These are phyloP conservation scores for Trichoderma atrobrunneum DNA, from an alignment of 2,329 filamentous ascomycete genomes.

Conservation along the genomic window DNA sequence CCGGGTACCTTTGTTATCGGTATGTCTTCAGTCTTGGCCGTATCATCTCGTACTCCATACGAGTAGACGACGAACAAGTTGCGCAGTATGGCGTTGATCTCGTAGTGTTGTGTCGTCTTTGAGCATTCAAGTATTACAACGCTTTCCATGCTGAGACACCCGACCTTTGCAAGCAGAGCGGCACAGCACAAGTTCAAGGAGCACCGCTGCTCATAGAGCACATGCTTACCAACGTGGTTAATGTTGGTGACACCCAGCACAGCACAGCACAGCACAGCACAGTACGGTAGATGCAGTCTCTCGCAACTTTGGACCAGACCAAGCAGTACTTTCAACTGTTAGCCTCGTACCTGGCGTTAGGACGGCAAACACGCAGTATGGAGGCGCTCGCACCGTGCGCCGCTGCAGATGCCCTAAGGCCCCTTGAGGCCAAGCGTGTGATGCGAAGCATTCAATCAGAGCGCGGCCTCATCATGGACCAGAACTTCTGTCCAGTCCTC, in stretches of 20 bases:
- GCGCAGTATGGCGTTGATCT: not conserved
- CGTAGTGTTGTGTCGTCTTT: not conserved
- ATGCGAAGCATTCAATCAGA: conserved; percentile 6
- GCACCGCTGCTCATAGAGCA: not conserved
- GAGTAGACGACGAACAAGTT: not conserved
- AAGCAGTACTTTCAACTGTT: not conserved
- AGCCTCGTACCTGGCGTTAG: conserved; percentile 4
- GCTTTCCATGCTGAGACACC: not conserved
- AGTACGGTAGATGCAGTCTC: not conserved
- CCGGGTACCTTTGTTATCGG: not conserved
- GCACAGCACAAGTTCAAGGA: not conserved
- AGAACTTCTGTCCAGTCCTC: conserved; percentile 14
- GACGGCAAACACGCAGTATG: not conserved
- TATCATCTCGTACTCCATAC: not conserved
- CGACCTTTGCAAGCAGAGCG: not conserved
- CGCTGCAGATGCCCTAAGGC: conserved; percentile 11
- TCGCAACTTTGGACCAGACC: not conserved
- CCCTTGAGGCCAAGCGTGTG: not conserved
- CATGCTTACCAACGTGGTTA: not conserved
- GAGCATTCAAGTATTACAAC: not conserved
- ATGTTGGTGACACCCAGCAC: not conserved
- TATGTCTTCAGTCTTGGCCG: not conserved
- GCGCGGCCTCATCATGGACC: not conserved
- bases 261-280: not conserved
- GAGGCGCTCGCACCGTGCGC: conserved; percentile 13